A percentile compares a stretch with the other conserved stretches of the same genome.
phyloP scores from a whole-genome alignment of 345 rosid genomes.

The Murraya paniculata region DNA sequence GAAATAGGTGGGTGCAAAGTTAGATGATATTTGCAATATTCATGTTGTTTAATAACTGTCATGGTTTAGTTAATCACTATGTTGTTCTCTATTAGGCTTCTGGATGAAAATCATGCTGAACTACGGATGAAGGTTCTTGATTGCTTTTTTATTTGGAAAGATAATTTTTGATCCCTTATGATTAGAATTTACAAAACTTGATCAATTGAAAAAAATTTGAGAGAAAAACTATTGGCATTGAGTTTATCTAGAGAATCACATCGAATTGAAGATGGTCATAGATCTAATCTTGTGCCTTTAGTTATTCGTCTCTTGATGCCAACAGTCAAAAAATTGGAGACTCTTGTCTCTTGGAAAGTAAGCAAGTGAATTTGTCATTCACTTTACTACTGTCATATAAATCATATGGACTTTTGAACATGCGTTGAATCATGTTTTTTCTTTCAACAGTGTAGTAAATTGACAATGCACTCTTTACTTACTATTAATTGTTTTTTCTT shows the following conservation, averaged over 20 bases:
- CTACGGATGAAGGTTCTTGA: slow-evolving; percentile 70
- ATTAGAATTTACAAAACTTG: slow-evolving; percentile 68
- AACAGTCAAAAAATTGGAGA: no score
- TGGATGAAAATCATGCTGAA: slow-evolving; percentile 81
- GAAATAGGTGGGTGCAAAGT: slow-evolving; percentile 52
- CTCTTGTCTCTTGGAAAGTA: slow-evolving; percentile 82
- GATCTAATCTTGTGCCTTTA: slow-evolving; percentile 54
- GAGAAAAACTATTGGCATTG: slow-evolving; percentile 87
- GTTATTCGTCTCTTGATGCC: slow-evolving; percentile 69
- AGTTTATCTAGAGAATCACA: slow-evolving; percentile 59
- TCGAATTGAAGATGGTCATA: slow-evolving; percentile 59
- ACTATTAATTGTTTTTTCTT: slow-evolving; percentile 13
- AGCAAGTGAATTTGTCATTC: not conserved
- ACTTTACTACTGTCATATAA: not conserved
- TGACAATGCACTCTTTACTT: not conserved
- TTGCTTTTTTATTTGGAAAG: slow-evolving; percentile 75
- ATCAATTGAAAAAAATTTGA: slow-evolving; percentile 53
- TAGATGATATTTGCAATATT: slow-evolving; percentile 1
- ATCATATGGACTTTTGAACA: not conserved
- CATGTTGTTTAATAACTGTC: not conserved
- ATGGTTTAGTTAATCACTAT: slow-evolving; percentile 9
- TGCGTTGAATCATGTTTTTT: not conserved
- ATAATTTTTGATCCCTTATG: slow-evolving; percentile 69
- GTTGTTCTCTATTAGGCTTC: slow-evolving; percentile 43
- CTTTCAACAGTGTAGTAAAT: not conserved